phyloP scores from a whole-genome alignment of 2,329 filamentous ascomycete genomes.

The Ascochyta lentis region DNA sequence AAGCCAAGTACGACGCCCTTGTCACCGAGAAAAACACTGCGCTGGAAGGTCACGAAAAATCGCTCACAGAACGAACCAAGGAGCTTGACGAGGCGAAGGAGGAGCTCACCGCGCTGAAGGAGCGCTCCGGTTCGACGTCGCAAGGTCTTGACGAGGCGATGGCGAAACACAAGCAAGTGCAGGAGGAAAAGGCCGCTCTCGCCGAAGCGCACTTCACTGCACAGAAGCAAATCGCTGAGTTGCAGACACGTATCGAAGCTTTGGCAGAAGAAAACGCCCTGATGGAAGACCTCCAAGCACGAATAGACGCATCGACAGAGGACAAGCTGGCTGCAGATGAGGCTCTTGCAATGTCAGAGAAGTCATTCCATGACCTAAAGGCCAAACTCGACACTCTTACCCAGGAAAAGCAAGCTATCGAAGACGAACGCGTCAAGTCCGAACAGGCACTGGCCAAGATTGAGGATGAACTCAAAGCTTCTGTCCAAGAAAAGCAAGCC shows the following conservation, averaged over 20 bases:
- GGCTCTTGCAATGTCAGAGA: slow-evolving; percentile 23
- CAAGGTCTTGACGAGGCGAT: slow-evolving; percentile 33
- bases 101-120: slow-evolving; percentile 28
- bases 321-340: slow-evolving; percentile 31
- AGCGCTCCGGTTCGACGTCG: slow-evolving; percentile 33
- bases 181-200: slow-evolving; percentile 32
- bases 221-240: slow-evolving; percentile 30
- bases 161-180: slow-evolving; percentile 30
- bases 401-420: slow-evolving; percentile 23
- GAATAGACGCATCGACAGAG: slow-evolving; percentile 24
- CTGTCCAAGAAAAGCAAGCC: slow-evolving; percentile 25
- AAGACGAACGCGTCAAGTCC: slow-evolving; percentile 23
- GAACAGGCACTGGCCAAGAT: slow-evolving; percentile 27
- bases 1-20: slow-evolving; percentile 42
- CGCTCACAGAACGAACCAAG: slow-evolving; percentile 25
- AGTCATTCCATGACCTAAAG: slow-evolving; percentile 26
- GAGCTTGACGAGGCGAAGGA: slow-evolving; percentile 30
- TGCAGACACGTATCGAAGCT: slow-evolving; percentile 32
- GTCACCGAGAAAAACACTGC: slow-evolving; percentile 37
- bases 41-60: slow-evolving; percentile 32
- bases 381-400: slow-evolving; percentile 26
- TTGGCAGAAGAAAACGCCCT: slow-evolving; percentile 22
- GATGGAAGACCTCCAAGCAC: slow-evolving; percentile 20
- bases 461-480: slow-evolving; percentile 27
- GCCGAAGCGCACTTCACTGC: slow-evolving; percentile 31